These are phyloP conservation scores for Neonectria punicea DNA, from an alignment of 2,329 filamentous ascomycete species.

Conservation along the genomic window DNA sequence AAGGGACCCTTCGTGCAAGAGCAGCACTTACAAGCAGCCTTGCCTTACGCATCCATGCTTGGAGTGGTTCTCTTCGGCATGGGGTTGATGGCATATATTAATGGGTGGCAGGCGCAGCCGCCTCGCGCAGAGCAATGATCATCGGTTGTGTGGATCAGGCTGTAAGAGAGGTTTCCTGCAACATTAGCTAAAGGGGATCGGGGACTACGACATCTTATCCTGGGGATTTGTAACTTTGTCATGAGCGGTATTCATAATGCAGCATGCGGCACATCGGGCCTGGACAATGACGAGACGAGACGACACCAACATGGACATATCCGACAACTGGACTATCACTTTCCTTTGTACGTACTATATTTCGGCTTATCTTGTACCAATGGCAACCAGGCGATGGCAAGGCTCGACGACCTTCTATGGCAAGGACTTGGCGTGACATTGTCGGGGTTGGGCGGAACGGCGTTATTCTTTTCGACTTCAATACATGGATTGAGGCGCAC, in stretches of 20 bases:
- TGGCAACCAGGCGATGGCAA: slow-evolving; percentile 32
- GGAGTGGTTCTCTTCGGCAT: slow-evolving; percentile 85
- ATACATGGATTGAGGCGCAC: slow-evolving; percentile 37
- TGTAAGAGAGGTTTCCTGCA: slow-evolving; percentile 30
- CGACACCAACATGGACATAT: slow-evolving; percentile 47
- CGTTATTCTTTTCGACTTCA: slow-evolving; percentile 33
- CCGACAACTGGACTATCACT: slow-evolving; percentile 37
- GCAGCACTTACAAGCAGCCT: slow-evolving; percentile 59
- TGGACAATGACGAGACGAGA: slow-evolving; percentile 46
- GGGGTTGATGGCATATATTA: slow-evolving; percentile 87
- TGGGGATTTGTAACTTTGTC: slow-evolving; percentile 39
- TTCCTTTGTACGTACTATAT: slow-evolving; percentile 46
- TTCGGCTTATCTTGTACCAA: slow-evolving; percentile 41
- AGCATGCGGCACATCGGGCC: slow-evolving; percentile 43
- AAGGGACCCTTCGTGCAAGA: slow-evolving; percentile 55
- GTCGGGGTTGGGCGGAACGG: slow-evolving; percentile 35
- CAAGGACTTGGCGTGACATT: slow-evolving; percentile 26
- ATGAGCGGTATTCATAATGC: slow-evolving; percentile 45
- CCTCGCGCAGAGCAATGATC: slow-evolving; percentile 48
- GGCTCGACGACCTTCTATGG: slow-evolving; percentile 21
- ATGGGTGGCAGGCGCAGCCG: slow-evolving; percentile 74
- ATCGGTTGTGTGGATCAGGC: slow-evolving; percentile 23
- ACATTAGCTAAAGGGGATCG: slow-evolving; percentile 25
- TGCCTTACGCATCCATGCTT: slow-evolving; percentile 84
- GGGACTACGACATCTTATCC: slow-evolving; percentile 38